Evolutionary conservation across 140 eudicot genomes (phyloP), one percentile per base, ranked within the genome.

Genomic region (Senecio squalidus): DNA sequence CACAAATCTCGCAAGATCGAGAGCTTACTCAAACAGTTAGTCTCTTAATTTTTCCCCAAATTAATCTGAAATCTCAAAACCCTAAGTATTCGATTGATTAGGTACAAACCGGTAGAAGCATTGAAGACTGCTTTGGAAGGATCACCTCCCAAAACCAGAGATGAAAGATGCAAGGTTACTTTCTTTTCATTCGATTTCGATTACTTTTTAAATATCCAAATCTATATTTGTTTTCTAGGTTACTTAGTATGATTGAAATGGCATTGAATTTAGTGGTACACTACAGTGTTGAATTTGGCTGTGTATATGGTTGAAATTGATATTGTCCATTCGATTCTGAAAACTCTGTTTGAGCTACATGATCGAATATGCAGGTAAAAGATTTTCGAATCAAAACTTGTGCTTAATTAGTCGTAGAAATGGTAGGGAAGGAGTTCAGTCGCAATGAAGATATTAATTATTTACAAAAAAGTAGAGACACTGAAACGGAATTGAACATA

Each of bases 1-100:
- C 94, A 90, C 73, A 90, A 90, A 45, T 83, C 95, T 29, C 82
- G 84, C 78, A 90, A 90, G 85, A 83, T 90, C 78, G 95, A 90
- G 38, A 71, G 79, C 57, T 68, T 90, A 59, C 89, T 90, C 77
- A 90, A 83, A 65, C 98, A 86, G 98, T 90, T 13, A 54, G 45
- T 68, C 0, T 18, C 13, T 8, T 9, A 1, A 48, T 10, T 5
- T 18, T 0, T 8, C 14, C 40, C 26, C 6, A 21, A 28, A 20
- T 13, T 26, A 1, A 5, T 33, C 3, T 25, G 10, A 21, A 16
- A 13, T 18, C 39, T 23, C 15, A 31, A 54, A 68, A 43, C 64
- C 78, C 47, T 22, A 5, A 17, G 16, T 44, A 14, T 17, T 15
- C 1, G 15, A 36, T 30, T 38, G 6, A n/a, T 2, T 33, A 89